phyloP scores from a whole-genome alignment of 2,329 filamentous ascomycete species.

The Phialemonium atrogriseum region DNA sequence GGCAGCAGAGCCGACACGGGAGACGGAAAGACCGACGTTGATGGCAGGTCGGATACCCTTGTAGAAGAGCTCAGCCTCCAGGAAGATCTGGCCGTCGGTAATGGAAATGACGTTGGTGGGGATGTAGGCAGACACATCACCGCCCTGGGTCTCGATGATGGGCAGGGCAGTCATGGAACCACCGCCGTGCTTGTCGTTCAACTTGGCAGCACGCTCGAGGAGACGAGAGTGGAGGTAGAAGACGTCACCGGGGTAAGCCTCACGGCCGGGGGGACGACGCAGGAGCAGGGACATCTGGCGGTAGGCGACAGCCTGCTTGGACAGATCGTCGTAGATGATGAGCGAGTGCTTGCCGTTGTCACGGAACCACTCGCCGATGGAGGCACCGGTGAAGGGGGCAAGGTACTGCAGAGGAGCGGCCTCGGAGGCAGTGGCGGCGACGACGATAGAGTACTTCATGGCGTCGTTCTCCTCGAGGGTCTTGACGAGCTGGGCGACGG shows the following conservation, averaged over 20 bases:
- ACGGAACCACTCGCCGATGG: constrained; percentile 66
- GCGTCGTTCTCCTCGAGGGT: constrained; percentile 99
- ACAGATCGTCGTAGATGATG: constrained; percentile 89
- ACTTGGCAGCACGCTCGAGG: constrained; percentile 98
- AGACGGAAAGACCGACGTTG: constrained; percentile 99
- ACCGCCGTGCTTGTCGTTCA: constrained; percentile 90
- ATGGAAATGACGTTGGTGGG: constrained; percentile 99
- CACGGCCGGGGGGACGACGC: constrained; percentile 95
- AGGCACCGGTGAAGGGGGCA: constrained; percentile 77
- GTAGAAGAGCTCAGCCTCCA: constrained; percentile 99
- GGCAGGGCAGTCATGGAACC: constrained; percentile 96
- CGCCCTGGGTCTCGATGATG: constrained; percentile 98
- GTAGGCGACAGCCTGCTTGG: constrained; percentile 96
- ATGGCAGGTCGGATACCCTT: constrained; percentile 99
- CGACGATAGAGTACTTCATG: constrained; percentile 94
- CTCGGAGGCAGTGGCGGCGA: constrained; percentile 95
- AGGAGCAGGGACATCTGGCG: constrained; percentile 98
- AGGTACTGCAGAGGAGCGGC: constrained; percentile 92
- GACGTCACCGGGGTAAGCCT: constrained; percentile 98
- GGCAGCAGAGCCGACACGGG: constrained; percentile 98
- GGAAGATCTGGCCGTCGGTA: constrained; percentile 99
- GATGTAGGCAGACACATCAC: constrained; percentile 99
- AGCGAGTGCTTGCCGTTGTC: constrained; percentile 84
- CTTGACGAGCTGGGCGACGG: constrained; percentile 98
- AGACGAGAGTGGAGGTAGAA: constrained; percentile 99